A percentile compares a stretch with the other conserved stretches of the same genome.
Evolutionary conservation across 2,329 filamentous ascomycete genomes (phyloP).

Genomic region (Fusarium subglutinans): DNA sequence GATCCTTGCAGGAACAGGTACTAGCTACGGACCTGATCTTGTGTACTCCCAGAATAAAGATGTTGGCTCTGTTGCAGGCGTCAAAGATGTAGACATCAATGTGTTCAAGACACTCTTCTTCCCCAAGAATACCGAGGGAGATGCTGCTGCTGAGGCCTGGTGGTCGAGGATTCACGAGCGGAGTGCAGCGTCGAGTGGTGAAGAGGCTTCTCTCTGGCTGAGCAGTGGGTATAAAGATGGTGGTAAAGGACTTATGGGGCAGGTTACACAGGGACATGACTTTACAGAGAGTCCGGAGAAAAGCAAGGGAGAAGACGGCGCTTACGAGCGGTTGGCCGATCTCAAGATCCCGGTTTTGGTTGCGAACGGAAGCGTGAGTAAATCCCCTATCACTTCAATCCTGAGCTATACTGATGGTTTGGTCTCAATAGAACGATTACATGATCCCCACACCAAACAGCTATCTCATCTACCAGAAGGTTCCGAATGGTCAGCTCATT

Average conservation of each 20-base stretch:
- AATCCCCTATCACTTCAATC: accelerated
- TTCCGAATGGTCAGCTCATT: not conserved
- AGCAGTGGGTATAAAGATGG: not conserved
- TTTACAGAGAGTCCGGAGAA: not conserved
- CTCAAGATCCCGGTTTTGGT: not conserved
- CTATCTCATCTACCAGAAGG: not conserved
- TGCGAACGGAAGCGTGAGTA: constrained; percentile 1
- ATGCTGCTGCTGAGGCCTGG: constrained; percentile 7
- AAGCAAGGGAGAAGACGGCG: not conserved
- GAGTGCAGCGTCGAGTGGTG: not conserved
- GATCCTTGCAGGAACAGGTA: not conserved
- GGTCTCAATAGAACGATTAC: not conserved
- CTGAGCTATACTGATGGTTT: accelerated
- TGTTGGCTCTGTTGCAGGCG: not conserved
- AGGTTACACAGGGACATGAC: not conserved
- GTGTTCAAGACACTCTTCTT: constrained; percentile 13
- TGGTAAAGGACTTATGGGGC: not conserved
- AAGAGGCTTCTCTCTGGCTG: not conserved
- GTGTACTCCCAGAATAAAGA: not conserved
- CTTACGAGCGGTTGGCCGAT: not conserved
- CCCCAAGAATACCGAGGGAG: not conserved
- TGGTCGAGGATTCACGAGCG: constrained; percentile 5
- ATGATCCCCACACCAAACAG: constrained; percentile 15
- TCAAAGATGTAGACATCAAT: not conserved
- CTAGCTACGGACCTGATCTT: not conserved